These are phyloP conservation scores for Tolypocladium album DNA, from an alignment of 2,329 filamentous ascomycete species.

Conservation along the genomic window DNA sequence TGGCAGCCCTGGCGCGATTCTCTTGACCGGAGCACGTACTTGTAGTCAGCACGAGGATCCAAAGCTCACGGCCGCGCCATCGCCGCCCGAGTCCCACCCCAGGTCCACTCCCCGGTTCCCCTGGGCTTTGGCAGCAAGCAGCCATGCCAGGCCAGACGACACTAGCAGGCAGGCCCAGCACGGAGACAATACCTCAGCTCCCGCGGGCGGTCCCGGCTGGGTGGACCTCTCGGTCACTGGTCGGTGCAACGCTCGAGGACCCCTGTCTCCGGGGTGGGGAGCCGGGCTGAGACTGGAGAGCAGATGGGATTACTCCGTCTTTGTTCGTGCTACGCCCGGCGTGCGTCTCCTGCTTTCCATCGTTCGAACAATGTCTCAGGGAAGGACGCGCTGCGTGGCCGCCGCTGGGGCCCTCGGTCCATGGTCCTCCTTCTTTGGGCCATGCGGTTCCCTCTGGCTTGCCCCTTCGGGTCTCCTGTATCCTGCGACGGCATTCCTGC, in stretches of 20 bases:
- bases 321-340: background rate
- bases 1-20: background rate
- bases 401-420: background rate
- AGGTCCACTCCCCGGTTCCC: background rate
- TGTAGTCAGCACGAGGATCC: background rate
- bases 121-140: background rate
- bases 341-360: constrained; percentile 1
- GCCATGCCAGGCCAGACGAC: background rate
- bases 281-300: background rate
- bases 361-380: constrained; percentile 5
- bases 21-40: background rate
- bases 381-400: background rate
- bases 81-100: background rate
- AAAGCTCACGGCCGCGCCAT: background rate
- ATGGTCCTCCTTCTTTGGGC: background rate
- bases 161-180: background rate
- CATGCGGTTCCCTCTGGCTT: background rate
- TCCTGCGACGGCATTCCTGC: constrained; percentile 5
- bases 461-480: constrained; percentile 3
- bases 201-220: constrained; percentile 5
- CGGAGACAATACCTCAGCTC: background rate
- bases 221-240: constrained; percentile 8
- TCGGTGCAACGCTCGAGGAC: constrained; percentile 3
- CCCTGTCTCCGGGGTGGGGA: background rate
- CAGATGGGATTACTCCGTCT: background rate